A percentile compares a stretch with the other conserved stretches of the same genome.
Evolutionary conservation across 2,329 filamentous ascomycete genomes (phyloP).

Genomic region (Aspergillus ochraceoroseus): DNA sequence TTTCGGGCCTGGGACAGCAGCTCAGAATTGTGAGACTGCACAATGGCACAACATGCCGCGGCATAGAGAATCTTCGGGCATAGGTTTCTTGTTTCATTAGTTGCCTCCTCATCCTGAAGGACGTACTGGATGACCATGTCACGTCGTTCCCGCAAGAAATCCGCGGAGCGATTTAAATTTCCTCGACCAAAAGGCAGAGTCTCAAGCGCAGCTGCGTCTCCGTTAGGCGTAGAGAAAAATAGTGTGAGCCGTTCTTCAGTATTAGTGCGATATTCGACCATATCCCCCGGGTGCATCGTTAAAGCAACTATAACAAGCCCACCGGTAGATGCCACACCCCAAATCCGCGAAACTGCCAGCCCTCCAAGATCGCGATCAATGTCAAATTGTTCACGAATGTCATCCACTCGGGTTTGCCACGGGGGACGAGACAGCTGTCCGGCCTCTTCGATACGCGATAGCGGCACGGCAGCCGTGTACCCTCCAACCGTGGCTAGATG

Average conservation of each 20-base stretch:
- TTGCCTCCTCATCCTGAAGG: slow-evolving; percentile 22
- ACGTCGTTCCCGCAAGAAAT: slow-evolving; percentile 18
- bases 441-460: slow-evolving; percentile 13
- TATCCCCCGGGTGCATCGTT: slow-evolving; percentile 53
- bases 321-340: slow-evolving; percentile 51
- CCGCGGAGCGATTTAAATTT: slow-evolving; percentile 16
- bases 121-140: slow-evolving; percentile 29
- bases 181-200: slow-evolving; percentile 4
- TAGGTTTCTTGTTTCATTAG: slow-evolving; percentile 19
- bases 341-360: slow-evolving; percentile 48
- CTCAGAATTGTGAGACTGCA: slow-evolving; percentile 23
- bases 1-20: slow-evolving; percentile 25
- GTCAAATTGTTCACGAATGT: slow-evolving; percentile 44
- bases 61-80: slow-evolving; percentile 35
- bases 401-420: slow-evolving; percentile 32
- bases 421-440: slow-evolving; percentile 14
- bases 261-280: slow-evolving; percentile 52
- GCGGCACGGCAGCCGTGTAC: slow-evolving; percentile 18
- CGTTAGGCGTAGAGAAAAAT: slow-evolving; percentile 29
- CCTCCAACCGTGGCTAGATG: slow-evolving; percentile 33
- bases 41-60: slow-evolving; percentile 35
- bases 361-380: slow-evolving; percentile 49
- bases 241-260: slow-evolving; percentile 45
- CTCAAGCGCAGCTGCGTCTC: slow-evolving; percentile 12
- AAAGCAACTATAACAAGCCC: slow-evolving; percentile 48